These are phyloP conservation scores for Geranium rotundifolium DNA, from an alignment of 345 rosid species.

Conservation along the genomic window DNA sequence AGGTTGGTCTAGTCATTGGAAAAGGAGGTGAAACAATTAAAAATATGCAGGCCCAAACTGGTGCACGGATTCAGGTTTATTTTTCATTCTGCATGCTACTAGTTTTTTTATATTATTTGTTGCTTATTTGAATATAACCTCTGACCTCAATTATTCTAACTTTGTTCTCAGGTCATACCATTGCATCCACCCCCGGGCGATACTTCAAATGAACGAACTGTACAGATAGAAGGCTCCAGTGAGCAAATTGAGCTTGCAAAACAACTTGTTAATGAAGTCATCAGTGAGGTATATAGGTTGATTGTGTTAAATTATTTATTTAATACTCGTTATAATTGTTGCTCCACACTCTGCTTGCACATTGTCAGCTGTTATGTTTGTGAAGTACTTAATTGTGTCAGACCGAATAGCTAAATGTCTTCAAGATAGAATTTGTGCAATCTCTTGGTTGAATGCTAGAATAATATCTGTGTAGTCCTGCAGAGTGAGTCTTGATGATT, in stretches of 20 bases:
- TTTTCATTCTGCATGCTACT: neutral
- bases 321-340: slow-evolving; percentile 4
- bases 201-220: slow-evolving; percentile 56
- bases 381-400: no score
- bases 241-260: slow-evolving; percentile 91
- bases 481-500: no score
- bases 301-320: slow-evolving; percentile 15
- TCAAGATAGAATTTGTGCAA: no score
- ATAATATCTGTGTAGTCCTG: no score
- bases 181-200: slow-evolving; percentile 97
- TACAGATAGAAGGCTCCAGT: slow-evolving; percentile 82
- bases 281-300: slow-evolving; percentile 78
- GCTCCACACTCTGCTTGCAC: neutral
- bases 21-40: slow-evolving; percentile 98
- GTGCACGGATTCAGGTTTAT: slow-evolving; percentile 96
- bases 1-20: slow-evolving; percentile 99
- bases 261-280: slow-evolving; percentile 82
- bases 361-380: neutral
- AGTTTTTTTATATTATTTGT: neutral
- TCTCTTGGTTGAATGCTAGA: no score
- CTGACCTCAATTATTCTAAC: no score
- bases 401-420: no score
- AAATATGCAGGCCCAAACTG: slow-evolving; percentile 85
- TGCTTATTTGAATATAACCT: no score
- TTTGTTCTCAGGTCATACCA: slow-evolving; percentile 65